A percentile compares a stretch with the other conserved stretches of the same genome.
These are phyloP conservation scores for Neurospora africana DNA, from an alignment of 495 filamentous ascomycete species.

Conservation along the genomic window DNA sequence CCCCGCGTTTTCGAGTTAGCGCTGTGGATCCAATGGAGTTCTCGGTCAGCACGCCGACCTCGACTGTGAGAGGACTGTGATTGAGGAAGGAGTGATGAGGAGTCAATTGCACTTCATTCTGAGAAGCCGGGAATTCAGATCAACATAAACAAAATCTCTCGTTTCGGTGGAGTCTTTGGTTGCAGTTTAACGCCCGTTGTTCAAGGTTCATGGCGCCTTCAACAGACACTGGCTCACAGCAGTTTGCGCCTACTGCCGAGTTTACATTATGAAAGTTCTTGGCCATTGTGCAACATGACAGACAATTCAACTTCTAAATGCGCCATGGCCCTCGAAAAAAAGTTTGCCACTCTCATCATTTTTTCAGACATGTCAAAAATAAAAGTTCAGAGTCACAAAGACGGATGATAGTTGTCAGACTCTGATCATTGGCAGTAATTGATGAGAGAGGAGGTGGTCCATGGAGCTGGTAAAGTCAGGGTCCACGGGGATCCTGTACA, in stretches of 20 bases:
- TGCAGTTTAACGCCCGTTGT: background rate
- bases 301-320: background rate
- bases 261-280: background rate
- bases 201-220: background rate
- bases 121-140: background rate
- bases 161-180: background rate
- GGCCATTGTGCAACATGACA: background rate
- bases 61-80: background rate
- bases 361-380: background rate
- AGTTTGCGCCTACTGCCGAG: background rate
- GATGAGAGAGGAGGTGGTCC: background rate
- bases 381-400: background rate
- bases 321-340: background rate
- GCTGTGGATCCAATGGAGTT: conserved; percentile 12
- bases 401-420: background rate
- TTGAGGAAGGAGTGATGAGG: background rate
- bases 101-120: background rate
- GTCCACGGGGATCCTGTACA: background rate
- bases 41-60: conserved; percentile 3
- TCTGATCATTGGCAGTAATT: background rate
- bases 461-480: background rate
- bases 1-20: conserved; percentile 13
- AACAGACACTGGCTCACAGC: background rate
- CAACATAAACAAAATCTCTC: background rate
- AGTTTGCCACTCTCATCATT: background rate